Evolutionary conservation across 257 asterid genomes (phyloP).

Genomic region (Orobanche coerulescens): DNA sequence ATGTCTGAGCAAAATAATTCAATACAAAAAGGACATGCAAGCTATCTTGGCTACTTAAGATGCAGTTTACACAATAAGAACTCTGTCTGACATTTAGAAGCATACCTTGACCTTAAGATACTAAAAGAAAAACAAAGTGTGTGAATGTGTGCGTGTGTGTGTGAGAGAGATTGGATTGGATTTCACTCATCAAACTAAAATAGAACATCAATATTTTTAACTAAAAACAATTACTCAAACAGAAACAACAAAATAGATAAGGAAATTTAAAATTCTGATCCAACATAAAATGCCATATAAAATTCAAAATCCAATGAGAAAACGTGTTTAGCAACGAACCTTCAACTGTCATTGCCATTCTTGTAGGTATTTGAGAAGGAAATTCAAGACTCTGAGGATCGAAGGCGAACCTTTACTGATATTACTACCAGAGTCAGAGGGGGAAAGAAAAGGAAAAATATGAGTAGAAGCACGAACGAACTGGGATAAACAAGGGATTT

Average conservation of each 20-base stretch:
- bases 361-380: conserved; percentile 18
- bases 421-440: neutral
- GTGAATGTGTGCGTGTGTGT: no score
- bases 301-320: neutral
- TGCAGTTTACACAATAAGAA: neutral
- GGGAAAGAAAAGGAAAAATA: neutral
- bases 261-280: neutral
- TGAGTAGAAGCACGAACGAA: neutral
- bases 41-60: neutral
- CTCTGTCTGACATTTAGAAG: neutral
- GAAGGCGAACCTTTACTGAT: conserved; percentile 10
- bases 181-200: neutral
- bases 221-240: neutral
- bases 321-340: conserved; percentile 31
- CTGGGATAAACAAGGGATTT: neutral
- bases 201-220: neutral
- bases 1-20: neutral
- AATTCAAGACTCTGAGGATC: conserved; percentile 3
- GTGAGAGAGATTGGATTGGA: neutral
- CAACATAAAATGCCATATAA: neutral
- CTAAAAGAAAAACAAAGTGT: neutral
- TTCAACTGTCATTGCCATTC: conserved; percentile 81
- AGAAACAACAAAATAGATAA: neutral
- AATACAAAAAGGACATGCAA: neutral
- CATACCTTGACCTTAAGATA: neutral